These are phyloP conservation scores for Metschnikowia vanudenii DNA, from an alignment of 805 yeast genomes.

Conservation along the genomic window DNA sequence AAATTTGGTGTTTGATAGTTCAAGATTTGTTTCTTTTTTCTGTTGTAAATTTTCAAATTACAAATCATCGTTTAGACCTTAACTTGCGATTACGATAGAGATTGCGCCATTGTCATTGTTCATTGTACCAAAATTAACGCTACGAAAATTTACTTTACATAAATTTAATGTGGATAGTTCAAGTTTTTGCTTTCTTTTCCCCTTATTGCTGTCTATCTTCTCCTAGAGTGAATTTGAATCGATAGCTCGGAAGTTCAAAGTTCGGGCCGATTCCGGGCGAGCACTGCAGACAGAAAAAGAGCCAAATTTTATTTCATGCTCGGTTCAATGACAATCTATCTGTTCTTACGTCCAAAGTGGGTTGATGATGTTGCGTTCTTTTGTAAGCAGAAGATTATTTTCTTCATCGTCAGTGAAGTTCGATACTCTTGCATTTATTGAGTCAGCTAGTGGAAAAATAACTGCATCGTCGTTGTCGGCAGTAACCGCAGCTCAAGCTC, in stretches of 20 bases:
- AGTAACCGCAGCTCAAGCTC: conserved; percentile 70
- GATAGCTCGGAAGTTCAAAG: background rate
- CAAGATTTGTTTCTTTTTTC: too few species aligned
- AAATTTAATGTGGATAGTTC: too few species aligned
- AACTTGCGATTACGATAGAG: too few species aligned
- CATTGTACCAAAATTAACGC: too few species aligned
- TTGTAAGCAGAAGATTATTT: conserved; percentile 12
- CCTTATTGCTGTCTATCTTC: too few species aligned
- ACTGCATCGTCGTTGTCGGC: conserved; percentile 71
- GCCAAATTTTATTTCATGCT: conserved; percentile 3
- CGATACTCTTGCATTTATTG: conserved; percentile 73
- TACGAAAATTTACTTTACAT: too few species aligned
- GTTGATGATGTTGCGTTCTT: conserved; percentile 14
- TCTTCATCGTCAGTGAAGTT: conserved; percentile 16
- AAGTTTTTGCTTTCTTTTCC: too few species aligned
- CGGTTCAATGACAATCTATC: background rate
- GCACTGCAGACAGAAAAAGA: conserved; percentile 1
- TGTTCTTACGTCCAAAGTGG: background rate
- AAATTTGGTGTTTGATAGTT: too few species aligned
- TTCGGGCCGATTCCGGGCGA: conserved; percentile 5
- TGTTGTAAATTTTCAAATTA: too few species aligned
- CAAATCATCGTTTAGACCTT: too few species aligned
- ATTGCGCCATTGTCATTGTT: too few species aligned
- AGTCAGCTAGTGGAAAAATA: conserved; percentile 53
- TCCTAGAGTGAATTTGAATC: background rate